These are phyloP conservation scores for Priceomyces carsonii DNA, from an alignment of 805 yeast species.

Conservation along the genomic window DNA sequence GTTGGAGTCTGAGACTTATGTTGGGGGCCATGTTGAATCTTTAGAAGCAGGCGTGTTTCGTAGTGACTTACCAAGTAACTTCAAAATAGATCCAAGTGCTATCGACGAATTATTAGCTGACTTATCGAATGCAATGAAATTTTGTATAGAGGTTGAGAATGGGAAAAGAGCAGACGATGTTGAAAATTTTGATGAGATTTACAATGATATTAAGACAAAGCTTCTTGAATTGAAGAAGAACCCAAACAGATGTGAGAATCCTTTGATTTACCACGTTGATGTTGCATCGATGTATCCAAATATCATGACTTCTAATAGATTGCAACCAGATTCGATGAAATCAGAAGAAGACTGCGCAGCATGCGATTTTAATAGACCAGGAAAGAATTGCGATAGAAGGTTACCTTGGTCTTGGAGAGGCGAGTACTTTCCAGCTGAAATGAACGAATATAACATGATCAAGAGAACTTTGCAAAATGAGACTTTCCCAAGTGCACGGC, in stretches of 20 bases:
- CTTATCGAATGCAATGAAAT: constrained; percentile 73
- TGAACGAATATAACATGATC: constrained; percentile 89
- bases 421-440: constrained; percentile 87
- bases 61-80: constrained; percentile 76
- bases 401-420: constrained; percentile 99
- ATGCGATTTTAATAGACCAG: constrained; percentile 96
- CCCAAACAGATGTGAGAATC: constrained; percentile 72
- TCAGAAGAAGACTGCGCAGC: constrained; percentile 94
- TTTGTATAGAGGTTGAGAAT: constrained; percentile 82
- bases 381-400: constrained; percentile 87
- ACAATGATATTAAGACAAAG: constrained; percentile 52
- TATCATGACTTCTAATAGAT: constrained; percentile 94
- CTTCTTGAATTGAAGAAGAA: constrained; percentile 59
- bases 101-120: constrained; percentile 77
- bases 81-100: constrained; percentile 78
- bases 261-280: constrained; percentile 94
- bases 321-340: constrained; percentile 98
- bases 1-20: constrained; percentile 93
- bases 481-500: constrained; percentile 62
- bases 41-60: constrained; percentile 97
- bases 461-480: constrained; percentile 81
- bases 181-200: constrained; percentile 75
- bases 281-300: constrained; percentile 99
- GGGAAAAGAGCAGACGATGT: constrained; percentile 73
- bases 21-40: constrained; percentile 98